Percentiles rank a stretch among this genome's conserved stretches.
phyloP scores from a whole-genome alignment of 2,329 filamentous ascomycete genomes.

The Helicocarpus griseus region DNA sequence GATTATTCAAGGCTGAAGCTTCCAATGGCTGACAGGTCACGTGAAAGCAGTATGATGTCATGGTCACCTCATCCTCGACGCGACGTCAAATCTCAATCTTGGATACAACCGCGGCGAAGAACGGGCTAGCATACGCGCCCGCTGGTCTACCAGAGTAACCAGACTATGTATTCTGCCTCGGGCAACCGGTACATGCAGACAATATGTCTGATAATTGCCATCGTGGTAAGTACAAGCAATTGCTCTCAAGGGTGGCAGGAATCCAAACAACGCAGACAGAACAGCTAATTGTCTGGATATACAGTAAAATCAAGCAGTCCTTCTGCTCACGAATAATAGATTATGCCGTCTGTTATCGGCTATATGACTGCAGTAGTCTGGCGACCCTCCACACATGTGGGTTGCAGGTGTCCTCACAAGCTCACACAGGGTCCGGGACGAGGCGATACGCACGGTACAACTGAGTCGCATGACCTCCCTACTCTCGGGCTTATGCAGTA shows the following conservation, averaged over 20 bases:
- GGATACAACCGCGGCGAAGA: too few relatives aligned
- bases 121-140: too few relatives aligned
- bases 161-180: too few relatives aligned
- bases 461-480: neutral
- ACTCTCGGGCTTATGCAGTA: too few relatives aligned
- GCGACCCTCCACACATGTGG: neutral
- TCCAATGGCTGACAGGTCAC: neutral
- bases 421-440: neutral
- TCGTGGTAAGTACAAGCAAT: neutral
- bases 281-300: too few relatives aligned
- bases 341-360: too few relatives aligned
- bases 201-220: too few relatives aligned
- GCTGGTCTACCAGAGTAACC: too few relatives aligned
- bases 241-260: too few relatives aligned
- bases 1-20: too few relatives aligned
- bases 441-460: neutral
- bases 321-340: neutral
- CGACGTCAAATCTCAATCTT: neutral
- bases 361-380: neutral
- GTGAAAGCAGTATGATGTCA: neutral
- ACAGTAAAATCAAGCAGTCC: neutral
- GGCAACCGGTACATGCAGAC: too few relatives aligned
- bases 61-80: neutral
- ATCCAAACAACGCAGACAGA: too few relatives aligned
- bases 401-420: neutral